Evolutionary conservation across 768 basidiomycete species (phyloP).

Genomic region (Phanerochaete carnosa): DNA sequence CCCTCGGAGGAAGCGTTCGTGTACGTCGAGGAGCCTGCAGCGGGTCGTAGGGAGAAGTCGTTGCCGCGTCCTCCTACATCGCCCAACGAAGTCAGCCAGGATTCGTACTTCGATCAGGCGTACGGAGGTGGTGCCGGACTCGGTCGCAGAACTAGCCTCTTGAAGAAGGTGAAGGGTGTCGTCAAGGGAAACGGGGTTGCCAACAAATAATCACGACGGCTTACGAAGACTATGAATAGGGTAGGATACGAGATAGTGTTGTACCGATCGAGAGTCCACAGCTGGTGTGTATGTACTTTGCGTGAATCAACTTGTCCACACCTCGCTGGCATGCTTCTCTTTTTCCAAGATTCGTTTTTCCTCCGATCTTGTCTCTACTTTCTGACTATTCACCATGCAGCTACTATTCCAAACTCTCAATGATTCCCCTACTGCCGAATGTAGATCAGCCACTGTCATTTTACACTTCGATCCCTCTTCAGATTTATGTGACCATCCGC

Average conservation of each 20-base stretch:
- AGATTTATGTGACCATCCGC: not conserved
- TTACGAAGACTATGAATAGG: not conserved
- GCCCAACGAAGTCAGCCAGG: conserved; percentile 26
- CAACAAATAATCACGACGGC: conserved; percentile 27
- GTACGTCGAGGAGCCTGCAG: conserved; percentile 52
- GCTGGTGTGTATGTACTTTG: not conserved
- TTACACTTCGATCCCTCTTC: not conserved
- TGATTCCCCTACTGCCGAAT: conserved; percentile 4
- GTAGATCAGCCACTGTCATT: conserved; percentile 7
- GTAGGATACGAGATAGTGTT: not conserved
- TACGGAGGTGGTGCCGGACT: conserved; percentile 38
- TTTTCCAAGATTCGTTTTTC: not conserved
- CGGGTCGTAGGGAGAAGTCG: conserved; percentile 48
- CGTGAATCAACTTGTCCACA: not conserved
- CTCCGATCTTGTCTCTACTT: not conserved
- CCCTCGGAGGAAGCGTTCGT: conserved; percentile 56
- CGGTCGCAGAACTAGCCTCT: conserved; percentile 71
- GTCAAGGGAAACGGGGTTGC: conserved; percentile 47
- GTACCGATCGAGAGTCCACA: not conserved
- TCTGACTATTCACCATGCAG: not conserved
- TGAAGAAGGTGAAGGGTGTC: conserved; percentile 76
- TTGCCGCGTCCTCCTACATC: conserved; percentile 41
- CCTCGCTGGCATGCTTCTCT: not conserved
- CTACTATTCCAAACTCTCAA: conserved; percentile 1
- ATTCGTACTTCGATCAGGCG: conserved; percentile 50